phyloP scores from a whole-genome alignment of 257 asterid genomes.

The Capsicum chinense region DNA sequence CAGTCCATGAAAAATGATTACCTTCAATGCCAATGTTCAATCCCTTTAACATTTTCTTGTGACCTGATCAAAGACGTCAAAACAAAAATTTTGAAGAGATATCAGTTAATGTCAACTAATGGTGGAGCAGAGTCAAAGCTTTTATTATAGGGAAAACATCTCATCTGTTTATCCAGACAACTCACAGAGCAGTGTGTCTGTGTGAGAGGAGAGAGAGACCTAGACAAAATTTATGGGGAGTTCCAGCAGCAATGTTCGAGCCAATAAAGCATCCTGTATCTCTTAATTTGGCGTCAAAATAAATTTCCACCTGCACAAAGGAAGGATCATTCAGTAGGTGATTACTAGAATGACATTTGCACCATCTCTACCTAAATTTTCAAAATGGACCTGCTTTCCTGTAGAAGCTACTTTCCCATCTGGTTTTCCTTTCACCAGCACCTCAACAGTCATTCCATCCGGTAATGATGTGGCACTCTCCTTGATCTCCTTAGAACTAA shows the following conservation, averaged over 20 bases:
- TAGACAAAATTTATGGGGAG: constrained; percentile 47
- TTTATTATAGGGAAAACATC: background rate
- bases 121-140: background rate
- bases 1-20: constrained; percentile 26
- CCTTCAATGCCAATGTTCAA: constrained; percentile 75
- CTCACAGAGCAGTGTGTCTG: constrained; percentile 13
- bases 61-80: constrained; percentile 45
- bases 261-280: constrained; percentile 48
- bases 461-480: constrained; percentile 43
- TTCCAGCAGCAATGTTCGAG: constrained; percentile 43
- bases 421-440: constrained; percentile 50
- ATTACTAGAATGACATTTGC: background rate
- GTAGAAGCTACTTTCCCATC: constrained; percentile 62
- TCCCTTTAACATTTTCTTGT: constrained; percentile 47
- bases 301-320: constrained; percentile 59
- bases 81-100: background rate
- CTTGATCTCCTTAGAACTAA: constrained; percentile 33
- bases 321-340: background rate
- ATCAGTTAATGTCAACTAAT: background rate
- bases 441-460: constrained; percentile 72
- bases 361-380: constrained; percentile 8
- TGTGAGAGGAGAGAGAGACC: constrained; percentile 39
- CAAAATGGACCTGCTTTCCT: constrained; percentile 56
- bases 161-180: background rate
- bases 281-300: constrained; percentile 54